Percentiles rank a stretch among this genome's conserved stretches.
Conservation (phyloP, 768 basidiomycete genomes). For the Tremella mesenterica region DNA sequence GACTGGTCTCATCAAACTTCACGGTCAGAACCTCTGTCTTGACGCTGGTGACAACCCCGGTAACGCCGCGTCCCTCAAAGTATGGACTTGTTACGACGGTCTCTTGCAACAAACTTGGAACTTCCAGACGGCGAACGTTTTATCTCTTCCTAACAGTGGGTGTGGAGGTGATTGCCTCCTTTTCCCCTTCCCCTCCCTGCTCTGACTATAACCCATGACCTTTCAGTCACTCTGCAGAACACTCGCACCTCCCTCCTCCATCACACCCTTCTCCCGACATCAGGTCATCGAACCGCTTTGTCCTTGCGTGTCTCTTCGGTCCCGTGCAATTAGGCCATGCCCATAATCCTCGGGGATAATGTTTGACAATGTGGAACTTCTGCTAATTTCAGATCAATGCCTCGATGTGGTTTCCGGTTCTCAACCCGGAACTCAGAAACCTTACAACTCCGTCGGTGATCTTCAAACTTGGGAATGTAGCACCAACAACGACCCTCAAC, state of each 20-base stretch:
- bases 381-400: conserved; percentile 8
- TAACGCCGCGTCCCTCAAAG: conserved; percentile 6
- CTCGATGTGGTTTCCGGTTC: conserved; percentile 8
- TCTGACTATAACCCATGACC: not conserved
- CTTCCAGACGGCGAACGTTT: not conserved
- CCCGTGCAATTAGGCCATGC: no score
- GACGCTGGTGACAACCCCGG: conserved; percentile 18
- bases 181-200: not conserved
- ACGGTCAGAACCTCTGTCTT: conserved; percentile 10
- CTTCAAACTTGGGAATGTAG: conserved; percentile 12
- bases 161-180: not conserved
- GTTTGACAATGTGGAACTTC: no score
- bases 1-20: not conserved
- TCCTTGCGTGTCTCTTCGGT: not conserved
- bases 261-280: not conserved
- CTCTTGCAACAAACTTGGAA: conserved; percentile 17
- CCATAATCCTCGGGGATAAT: no score
- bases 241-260: not conserved
- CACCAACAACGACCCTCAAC: conserved; percentile 5
- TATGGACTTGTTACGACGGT: conserved; percentile 16
- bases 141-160: conserved; percentile 7
- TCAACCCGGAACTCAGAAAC: not conserved
- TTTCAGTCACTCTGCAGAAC: not conserved
- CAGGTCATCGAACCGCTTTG: not conserved
- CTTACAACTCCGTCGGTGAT: conserved; percentile 1